Evolutionary conservation across 208 protist species (phyloP), one percentile per base, ranked within the genome.

Genomic region (Wallacemonas sp.): DNA sequence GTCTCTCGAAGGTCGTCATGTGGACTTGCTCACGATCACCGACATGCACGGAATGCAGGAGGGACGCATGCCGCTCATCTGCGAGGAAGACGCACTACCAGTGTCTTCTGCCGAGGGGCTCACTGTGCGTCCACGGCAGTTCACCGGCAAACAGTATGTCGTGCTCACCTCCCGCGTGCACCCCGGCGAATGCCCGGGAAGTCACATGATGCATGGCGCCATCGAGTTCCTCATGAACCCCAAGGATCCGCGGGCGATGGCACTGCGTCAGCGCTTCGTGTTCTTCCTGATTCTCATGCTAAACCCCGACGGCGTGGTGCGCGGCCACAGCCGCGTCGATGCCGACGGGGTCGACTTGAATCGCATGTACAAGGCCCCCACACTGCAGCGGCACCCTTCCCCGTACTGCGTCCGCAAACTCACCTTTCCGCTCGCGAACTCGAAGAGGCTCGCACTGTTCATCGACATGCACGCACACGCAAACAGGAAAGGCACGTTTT

Each of bases 401-500:
- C 79, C 93, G 21, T 97, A 86, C 62, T 60, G 73, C 33, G 65
- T 97, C 26, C 57, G 78, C 42, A 50, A 73, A 4, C 66, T 96
- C 26, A 53, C 97, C 1, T 30, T 65, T 19, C 66, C 76, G 1
- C 64, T 97, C 13, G 48, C 66, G 21, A 37, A 22, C n/a, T 42
- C 59, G 42, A 79, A 76, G 32, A 57, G 65, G 29, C 69, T 98
- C 4, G 63, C 76, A 6, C 63, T 97, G 38, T 97, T 88, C 73
- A 72, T 98, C 32, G 96, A 98, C 71, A 93, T 97, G 75, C 96
- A 98, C 71, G 94, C 91, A 1, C 96, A 98, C 75, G 92, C 96
- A 24, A 97, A 89, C 73, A 93, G 94, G 58, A 64, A 89, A 21
- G 95, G 96, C 39, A 88, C 83, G 36, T 98, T 98, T 74, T 91